Evolutionary conservation across 495 filamentous ascomycete genomes (phyloP).

Genomic region (Hypoxylon trugodes): DNA sequence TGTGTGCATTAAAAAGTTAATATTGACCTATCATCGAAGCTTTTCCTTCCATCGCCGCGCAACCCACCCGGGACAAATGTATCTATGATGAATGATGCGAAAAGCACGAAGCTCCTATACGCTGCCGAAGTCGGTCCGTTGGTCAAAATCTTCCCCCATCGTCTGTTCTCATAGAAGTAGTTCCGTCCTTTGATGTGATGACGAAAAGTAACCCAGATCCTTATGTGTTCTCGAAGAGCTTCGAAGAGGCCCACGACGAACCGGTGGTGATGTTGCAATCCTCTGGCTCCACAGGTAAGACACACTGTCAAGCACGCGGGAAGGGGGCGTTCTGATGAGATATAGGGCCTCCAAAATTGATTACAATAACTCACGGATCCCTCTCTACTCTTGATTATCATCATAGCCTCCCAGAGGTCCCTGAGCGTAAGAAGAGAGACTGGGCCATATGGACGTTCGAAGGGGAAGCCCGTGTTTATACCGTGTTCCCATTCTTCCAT

Average conservation of each 20-base stretch:
- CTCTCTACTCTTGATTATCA: slow-evolving; percentile 43
- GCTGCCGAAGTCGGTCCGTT: slow-evolving; percentile 3
- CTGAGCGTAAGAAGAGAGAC: not conserved
- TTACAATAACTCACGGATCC: slow-evolving; percentile 48
- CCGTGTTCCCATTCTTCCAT: slow-evolving; percentile 21
- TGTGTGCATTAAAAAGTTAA: no score
- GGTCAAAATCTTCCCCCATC: slow-evolving; percentile 11
- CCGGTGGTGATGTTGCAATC: slow-evolving; percentile 57
- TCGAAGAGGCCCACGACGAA: slow-evolving; percentile 35
- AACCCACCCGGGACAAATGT: slow-evolving; percentile 41
- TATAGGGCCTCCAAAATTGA: slow-evolving; percentile 46
- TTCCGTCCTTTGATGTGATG: slow-evolving; percentile 30
- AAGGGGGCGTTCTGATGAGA: not conserved
- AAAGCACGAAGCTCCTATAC: slow-evolving; percentile 34
- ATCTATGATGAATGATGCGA: slow-evolving; percentile 32
- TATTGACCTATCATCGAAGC: no score
- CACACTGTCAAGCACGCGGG: slow-evolving; percentile 12
- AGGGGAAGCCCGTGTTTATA: slow-evolving; percentile 1
- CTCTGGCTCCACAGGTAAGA: slow-evolving; percentile 57
- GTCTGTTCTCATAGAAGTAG: slow-evolving; percentile 26
- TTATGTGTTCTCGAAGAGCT: slow-evolving; percentile 23
- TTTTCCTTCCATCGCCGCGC: slow-evolving; percentile 39
- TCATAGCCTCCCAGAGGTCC: not conserved
- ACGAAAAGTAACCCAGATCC: slow-evolving; percentile 4
- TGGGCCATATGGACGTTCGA: not conserved